phyloP scores from a whole-genome alignment of 176 grass and related monocot genomes.

The Microstegium vimineum region DNA sequence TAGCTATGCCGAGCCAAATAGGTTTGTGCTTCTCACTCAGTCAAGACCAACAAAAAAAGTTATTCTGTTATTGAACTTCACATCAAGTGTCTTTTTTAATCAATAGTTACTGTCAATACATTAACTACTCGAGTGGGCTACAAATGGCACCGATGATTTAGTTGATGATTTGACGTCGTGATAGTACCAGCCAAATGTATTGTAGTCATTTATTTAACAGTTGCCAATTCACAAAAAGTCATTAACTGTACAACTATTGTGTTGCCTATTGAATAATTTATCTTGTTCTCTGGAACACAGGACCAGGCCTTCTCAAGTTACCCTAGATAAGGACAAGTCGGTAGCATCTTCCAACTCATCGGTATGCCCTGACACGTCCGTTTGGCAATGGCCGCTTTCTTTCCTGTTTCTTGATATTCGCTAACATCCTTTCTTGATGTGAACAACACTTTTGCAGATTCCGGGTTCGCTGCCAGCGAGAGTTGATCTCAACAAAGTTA shows the following conservation, averaged over 20 bases:
- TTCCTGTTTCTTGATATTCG: conserved; percentile 11
- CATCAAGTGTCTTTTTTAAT: background rate
- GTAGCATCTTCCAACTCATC: conserved; percentile 20
- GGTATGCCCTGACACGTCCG: conserved; percentile 21
- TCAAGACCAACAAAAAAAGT: background rate
- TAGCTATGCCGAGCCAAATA: background rate
- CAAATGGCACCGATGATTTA: background rate
- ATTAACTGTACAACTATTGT: background rate
- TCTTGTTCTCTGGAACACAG: conserved; percentile 23
- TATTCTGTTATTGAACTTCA: conserved; percentile 6
- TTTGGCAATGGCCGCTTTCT: background rate
- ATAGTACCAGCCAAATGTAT: background rate
- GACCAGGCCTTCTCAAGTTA: conserved; percentile 41
- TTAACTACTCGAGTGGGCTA: background rate
- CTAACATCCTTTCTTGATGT: conserved; percentile 22
- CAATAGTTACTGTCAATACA: background rate
- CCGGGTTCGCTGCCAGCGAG: conserved; percentile 13
- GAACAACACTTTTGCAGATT: conserved; percentile 39
- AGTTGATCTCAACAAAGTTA: conserved; percentile 59
- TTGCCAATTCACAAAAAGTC: background rate
- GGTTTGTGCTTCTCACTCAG: background rate
- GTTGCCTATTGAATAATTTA: background rate
- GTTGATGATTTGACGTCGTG: background rate
- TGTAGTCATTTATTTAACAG: background rate
- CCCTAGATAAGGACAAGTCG: conserved; percentile 42